Evolutionary conservation across 192 early-diverging fungal species (phyloP), one percentile per base, ranked within the genome.

Genomic region (Coemansia sp.): DNA sequence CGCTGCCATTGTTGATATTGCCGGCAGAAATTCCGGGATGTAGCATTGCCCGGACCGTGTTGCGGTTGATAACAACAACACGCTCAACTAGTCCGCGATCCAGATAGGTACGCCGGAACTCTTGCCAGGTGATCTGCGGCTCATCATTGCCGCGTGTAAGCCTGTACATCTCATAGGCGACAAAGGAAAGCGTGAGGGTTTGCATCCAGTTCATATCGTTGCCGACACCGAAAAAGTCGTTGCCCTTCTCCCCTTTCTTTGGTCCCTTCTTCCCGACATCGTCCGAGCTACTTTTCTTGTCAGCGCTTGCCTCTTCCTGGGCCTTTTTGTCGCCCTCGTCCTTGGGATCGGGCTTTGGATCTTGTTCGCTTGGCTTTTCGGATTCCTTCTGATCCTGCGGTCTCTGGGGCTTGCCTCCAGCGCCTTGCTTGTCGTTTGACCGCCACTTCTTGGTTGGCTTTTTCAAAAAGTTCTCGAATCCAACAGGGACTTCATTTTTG

Each of bases 41-140:
- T 41, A 98, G 78, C 62, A 91, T 85, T 2, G 96, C 95, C 33
- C 89, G 86, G 20, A 96, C 97, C 49, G 88, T 80, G 66, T 88
- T 90, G 61, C 90, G 88, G 85, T 99, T 99, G 46, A 95, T 78
- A 9, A 99, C 95, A 6, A 89, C 90, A 23, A 99, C 84, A 39
- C 87, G 89, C 64, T 97, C 93, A 3, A 99, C 97, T 51, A 93
- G 85, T 21, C 95, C 97, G 68, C 93, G 92, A 59, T 97, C 94
- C 55, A 99, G 85, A 73, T 96, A 90, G 33, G 90, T 85, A 23
- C 86, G 88, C 14, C 93, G 87, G 79, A 99, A 98, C 60, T 97
- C 94, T 70, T 96, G 93, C 89, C 89, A 98, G 16, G 94, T 95
- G 58, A 98, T 93, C 68, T 96, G 89, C 18, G 53, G 44, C 45